Evolutionary conservation across 495 filamentous ascomycete species (phyloP), one percentile per base, ranked within the genome.

Genomic region (Annulohypoxylon bovei): DNA sequence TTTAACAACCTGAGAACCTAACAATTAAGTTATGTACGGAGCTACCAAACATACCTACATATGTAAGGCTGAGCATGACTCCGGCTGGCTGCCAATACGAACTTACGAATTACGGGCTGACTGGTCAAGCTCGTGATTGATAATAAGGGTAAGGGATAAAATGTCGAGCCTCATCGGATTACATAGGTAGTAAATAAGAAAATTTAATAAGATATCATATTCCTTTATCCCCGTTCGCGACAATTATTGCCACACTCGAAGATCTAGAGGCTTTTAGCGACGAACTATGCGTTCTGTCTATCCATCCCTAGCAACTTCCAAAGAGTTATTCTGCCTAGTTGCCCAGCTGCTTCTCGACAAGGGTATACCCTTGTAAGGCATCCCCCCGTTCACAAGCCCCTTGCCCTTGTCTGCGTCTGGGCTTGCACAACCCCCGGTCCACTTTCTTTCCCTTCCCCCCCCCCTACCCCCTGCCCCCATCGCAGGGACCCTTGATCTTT

Each of bases 371-470:
- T 33, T 56, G 57, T 42, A 62, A 62, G 37, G 18, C 44, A 11
- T 25, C 40, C 63, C 61, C 69, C 58, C 54, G 63, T 65, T 72
- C 64, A 64, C 63, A 44, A 22, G 32, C 58, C 42, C 69, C 64
- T 37, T 67, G 59, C 55, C 69, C 69, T 67, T 72, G 69, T 57
- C 64, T 63, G 69, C 64, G 60, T 68, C 69, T 72, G 64, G 69
- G 69, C 69, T 72, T 67, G 69, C 64, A 68, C 54, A 67, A 37
- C 68, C 69, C 68, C 64, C 69, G 46, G 64, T 55, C 64, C 28
- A 27, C 53, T 46, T 22, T 59, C 37, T 46, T 14, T 25, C 23
- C 46, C 8, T 16, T 22, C 53, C 37, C 35, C 6, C 16, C 23
- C 46, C 8, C 9, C 23, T 20, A 64, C 69, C 69, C 69, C 64